phyloP scores from a whole-genome alignment of 495 filamentous ascomycete genomes.

The Aspergillus cavernicola region DNA sequence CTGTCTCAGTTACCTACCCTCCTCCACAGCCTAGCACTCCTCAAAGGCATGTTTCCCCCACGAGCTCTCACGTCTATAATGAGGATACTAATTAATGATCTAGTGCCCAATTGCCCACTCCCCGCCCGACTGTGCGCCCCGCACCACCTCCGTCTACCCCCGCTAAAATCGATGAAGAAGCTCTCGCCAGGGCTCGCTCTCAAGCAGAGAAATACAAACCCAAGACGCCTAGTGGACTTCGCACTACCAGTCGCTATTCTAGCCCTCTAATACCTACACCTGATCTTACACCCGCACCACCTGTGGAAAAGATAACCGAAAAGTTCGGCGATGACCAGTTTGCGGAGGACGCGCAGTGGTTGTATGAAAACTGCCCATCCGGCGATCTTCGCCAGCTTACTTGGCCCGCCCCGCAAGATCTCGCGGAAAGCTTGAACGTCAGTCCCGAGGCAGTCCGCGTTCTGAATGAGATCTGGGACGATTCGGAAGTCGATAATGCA shows the following conservation, averaged over 20 bases:
- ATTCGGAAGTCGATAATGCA: conserved; percentile 14
- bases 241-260: conserved; percentile 35
- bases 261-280: conserved; percentile 26
- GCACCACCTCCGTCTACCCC: conserved; percentile 20
- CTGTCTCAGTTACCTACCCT: background rate
- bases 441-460: conserved; percentile 7
- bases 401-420: conserved; percentile 19
- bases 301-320: conserved; percentile 1
- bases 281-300: conserved; percentile 5
- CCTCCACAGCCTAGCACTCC: background rate
- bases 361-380: conserved; percentile 26
- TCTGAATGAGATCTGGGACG: conserved; percentile 14
- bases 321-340: conserved; percentile 27
- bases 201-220: conserved; percentile 44
- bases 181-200: conserved; percentile 32
- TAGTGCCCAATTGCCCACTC: conserved; percentile 7
- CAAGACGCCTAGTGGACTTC: conserved; percentile 46
- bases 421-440: conserved; percentile 15
- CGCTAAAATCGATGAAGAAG: conserved; percentile 19
- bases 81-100: conserved; percentile 1
- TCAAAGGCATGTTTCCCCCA: conserved; percentile 6
- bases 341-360: conserved; percentile 25
- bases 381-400: conserved; percentile 22
- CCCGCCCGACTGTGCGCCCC: conserved; percentile 11
- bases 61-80: too few species aligned